Percentiles rank a stretch among this genome's conserved stretches.
Conservation (phyloP, 768 basidiomycete species). For the Mycena kentingensis region DNA sequence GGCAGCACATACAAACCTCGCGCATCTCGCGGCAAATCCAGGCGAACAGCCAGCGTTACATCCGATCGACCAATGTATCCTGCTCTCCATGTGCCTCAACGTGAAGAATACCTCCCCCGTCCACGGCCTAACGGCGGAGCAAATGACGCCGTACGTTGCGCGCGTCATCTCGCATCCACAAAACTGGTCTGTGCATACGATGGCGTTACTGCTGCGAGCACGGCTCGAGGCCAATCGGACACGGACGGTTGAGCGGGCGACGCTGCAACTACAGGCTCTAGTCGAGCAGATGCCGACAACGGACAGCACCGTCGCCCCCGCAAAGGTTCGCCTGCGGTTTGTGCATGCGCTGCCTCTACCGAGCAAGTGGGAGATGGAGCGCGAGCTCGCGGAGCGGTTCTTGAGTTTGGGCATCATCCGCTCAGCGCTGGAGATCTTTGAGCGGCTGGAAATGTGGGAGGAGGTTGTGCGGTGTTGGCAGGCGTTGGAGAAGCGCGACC, state of each 20-base stretch:
- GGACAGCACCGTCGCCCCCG: conserved; percentile 58
- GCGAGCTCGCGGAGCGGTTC: conserved; percentile 84
- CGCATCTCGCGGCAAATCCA: conserved; percentile 82
- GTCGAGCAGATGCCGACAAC: conserved; percentile 95
- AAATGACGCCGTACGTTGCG: conserved; percentile 90
- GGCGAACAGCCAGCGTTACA: conserved; percentile 83
- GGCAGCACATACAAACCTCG: conserved; percentile 46
- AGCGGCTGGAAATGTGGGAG: conserved; percentile 98
- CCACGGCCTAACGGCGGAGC: conserved; percentile 88
- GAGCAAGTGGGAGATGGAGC: conserved; percentile 91
- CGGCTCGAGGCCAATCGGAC: conserved; percentile 87
- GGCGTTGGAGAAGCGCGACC: conserved; percentile 75
- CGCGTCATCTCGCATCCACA: conserved; percentile 86
- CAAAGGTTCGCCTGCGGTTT: conserved; percentile 71
- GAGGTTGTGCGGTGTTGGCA: conserved; percentile 90
- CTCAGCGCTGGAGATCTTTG: conserved; percentile 92
- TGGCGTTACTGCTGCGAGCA: conserved; percentile 91
- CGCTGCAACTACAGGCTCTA: conserved; percentile 90
- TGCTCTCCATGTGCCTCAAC: conserved; percentile 88
- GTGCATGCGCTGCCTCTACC: conserved; percentile 83
- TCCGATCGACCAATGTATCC: conserved; percentile 91
- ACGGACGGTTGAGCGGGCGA: conserved; percentile 90
- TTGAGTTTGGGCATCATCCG: conserved; percentile 83
- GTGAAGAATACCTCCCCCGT: conserved; percentile 86
- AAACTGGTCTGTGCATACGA: conserved; percentile 97